A percentile compares a stretch with the other conserved stretches of the same genome.
Evolutionary conservation across 352 stramenopile species (phyloP).

Genomic region (Globisporangium viniferum): DNA sequence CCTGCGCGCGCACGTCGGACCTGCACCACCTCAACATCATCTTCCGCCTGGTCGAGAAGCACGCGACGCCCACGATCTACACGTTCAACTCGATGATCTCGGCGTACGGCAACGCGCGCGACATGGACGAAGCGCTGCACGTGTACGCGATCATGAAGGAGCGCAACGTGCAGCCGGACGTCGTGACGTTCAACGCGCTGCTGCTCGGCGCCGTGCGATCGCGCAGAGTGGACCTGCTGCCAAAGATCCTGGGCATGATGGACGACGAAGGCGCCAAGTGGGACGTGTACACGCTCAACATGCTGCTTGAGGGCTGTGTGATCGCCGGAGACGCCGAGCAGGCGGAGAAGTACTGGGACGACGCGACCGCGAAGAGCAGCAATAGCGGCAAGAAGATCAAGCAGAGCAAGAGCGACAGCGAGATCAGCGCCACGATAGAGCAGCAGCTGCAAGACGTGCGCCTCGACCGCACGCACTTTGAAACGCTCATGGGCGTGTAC

Average conservation of each 20-base stretch:
- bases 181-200: constrained; percentile 73
- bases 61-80: constrained; percentile 62
- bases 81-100: constrained; percentile 85
- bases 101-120: constrained; percentile 62
- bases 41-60: constrained; percentile 54
- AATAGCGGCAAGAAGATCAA: constrained; percentile 12
- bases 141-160: constrained; percentile 47
- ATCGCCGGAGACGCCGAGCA: constrained; percentile 35
- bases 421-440: constrained; percentile 1
- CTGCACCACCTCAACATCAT: constrained; percentile 56
- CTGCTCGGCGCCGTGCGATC: constrained; percentile 56
- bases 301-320: constrained; percentile 62
- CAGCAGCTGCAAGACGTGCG: constrained; percentile 31
- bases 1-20: constrained; percentile 61
- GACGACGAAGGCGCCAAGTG: constrained; percentile 40
- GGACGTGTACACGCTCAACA: constrained; percentile 78
- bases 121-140: constrained; percentile 59
- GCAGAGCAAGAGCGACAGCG: constrained; percentile 1
- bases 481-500: constrained; percentile 74
- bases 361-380: constrained; percentile 26
- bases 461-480: constrained; percentile 64
- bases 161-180: constrained; percentile 35
- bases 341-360: constrained; percentile 53
- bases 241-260: constrained; percentile 55
- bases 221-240: constrained; percentile 45